These are phyloP conservation scores for Podospora pseudopauciseta DNA, from an alignment of 495 filamentous ascomycete genomes.

Conservation along the genomic window DNA sequence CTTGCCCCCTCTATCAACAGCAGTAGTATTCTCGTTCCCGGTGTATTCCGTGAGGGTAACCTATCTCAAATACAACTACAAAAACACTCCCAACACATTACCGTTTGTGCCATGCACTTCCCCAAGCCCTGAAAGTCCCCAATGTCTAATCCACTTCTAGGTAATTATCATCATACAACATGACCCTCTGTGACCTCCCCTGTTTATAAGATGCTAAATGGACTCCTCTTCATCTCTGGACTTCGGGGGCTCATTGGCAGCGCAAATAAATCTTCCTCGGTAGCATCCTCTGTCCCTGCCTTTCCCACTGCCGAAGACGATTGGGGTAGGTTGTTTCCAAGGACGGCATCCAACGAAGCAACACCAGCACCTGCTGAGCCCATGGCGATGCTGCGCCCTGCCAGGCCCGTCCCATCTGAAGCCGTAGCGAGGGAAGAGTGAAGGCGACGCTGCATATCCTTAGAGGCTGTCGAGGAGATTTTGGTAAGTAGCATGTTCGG, in stretches of 20 bases:
- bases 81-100: too few relatives aligned
- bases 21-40: not conserved
- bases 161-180: not conserved
- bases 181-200: not conserved
- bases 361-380: constrained; percentile 25
- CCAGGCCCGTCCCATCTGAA: not conserved
- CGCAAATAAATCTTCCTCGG: constrained; percentile 73
- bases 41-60: too few relatives aligned
- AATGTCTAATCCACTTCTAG: too few relatives aligned
- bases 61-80: too few relatives aligned
- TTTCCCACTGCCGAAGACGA: constrained; percentile 25
- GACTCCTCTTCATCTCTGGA: constrained; percentile 72
- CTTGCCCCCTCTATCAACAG: not conserved
- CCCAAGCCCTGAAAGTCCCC: too few relatives aligned
- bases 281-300: constrained; percentile 33
- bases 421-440: constrained; percentile 12
- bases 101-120: too few relatives aligned
- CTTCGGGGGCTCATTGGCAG: constrained; percentile 75
- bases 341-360: constrained; percentile 45
- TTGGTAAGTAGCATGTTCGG: not conserved
- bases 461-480: constrained; percentile 17
- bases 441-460: constrained; percentile 18
- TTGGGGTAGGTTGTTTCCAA: constrained; percentile 34
- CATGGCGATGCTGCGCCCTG: not conserved
- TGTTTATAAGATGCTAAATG: constrained; percentile 53